Evolutionary conservation across 139 green algal genomes (phyloP).

Genomic region (Chlorella sp.): DNA sequence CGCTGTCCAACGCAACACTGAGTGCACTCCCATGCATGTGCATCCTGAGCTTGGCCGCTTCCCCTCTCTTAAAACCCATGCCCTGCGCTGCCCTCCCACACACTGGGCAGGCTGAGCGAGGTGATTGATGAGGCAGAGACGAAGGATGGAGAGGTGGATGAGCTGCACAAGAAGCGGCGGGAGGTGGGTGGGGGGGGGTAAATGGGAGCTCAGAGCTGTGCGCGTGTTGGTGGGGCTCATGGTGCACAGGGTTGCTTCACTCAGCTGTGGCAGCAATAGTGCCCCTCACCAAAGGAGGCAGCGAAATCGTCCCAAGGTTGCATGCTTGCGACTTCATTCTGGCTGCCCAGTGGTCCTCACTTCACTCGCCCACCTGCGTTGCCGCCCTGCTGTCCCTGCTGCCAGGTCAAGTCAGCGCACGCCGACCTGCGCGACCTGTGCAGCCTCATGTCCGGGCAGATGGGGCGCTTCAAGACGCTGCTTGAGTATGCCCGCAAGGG

Average conservation of each 20-base stretch:
- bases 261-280: too few species aligned
- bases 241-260: too few species aligned
- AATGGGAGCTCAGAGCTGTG: too few species aligned
- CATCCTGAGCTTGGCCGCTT: background rate
- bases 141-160: constrained; percentile 32
- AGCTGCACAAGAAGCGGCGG: constrained; percentile 12
- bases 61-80: background rate
- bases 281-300: too few species aligned
- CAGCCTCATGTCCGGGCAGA: constrained; percentile 20
- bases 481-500: background rate
- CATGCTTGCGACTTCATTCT: background rate
- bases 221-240: too few species aligned
- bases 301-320: too few species aligned
- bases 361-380: background rate
- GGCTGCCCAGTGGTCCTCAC: background rate
- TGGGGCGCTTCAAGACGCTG: constrained; percentile 15
- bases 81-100: background rate
- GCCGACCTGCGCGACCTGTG: constrained; percentile 10
- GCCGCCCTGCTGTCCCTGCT: background rate
- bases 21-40: too few species aligned
- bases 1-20: too few species aligned
- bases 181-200: background rate
- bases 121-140: constrained; percentile 17
- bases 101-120: constrained; percentile 9
- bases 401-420: constrained; percentile 5